phyloP scores from a whole-genome alignment of 2,329 filamentous ascomycete species.

The Hypoxylon rubiginosum region DNA sequence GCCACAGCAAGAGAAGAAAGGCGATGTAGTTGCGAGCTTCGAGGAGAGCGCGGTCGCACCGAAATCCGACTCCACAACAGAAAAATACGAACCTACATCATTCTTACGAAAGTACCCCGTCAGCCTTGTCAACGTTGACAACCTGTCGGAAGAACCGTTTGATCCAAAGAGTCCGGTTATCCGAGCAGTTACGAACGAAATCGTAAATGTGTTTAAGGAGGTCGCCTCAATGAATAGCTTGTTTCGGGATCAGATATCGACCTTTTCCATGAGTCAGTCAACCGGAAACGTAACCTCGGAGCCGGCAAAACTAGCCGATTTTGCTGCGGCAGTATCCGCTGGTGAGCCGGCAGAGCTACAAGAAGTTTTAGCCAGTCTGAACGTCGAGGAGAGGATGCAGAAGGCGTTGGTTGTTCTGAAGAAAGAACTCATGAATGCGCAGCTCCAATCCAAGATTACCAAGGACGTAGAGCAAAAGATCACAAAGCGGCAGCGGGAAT shows the following conservation, averaged over 20 bases:
- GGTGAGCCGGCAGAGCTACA: slow-evolving; percentile 94
- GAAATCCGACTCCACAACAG: slow-evolving; percentile 63
- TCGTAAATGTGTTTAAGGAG: slow-evolving; percentile 98
- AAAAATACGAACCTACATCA: slow-evolving; percentile 85
- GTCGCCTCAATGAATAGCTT: slow-evolving; percentile 93
- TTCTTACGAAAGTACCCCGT: slow-evolving; percentile 94
- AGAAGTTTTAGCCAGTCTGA: slow-evolving; percentile 87
- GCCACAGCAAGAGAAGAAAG: slow-evolving; percentile 76
- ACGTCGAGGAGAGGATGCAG: slow-evolving; percentile 91
- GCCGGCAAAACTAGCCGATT: slow-evolving; percentile 94
- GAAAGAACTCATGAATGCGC: slow-evolving; percentile 98
- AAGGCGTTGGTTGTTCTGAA: slow-evolving; percentile 94
- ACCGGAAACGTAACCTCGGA: slow-evolving; percentile 96
- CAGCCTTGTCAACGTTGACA: slow-evolving; percentile 95
- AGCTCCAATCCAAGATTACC: slow-evolving; percentile 95
- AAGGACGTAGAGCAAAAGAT: slow-evolving; percentile 99
- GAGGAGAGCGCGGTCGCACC: slow-evolving; percentile 82
- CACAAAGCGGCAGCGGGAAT: slow-evolving; percentile 95
- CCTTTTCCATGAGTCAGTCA: slow-evolving; percentile 95
- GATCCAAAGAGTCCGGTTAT: slow-evolving; percentile 92
- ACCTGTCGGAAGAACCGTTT: slow-evolving; percentile 87
- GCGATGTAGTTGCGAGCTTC: slow-evolving; percentile 96
- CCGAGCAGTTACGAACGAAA: slow-evolving; percentile 93
- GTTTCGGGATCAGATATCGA: slow-evolving; percentile 97
- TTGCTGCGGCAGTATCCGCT: slow-evolving; percentile 95